Base-by-base conservation (phyloP, 768 basidiomycete genomes). In the Russula dissimulans region DNA sequence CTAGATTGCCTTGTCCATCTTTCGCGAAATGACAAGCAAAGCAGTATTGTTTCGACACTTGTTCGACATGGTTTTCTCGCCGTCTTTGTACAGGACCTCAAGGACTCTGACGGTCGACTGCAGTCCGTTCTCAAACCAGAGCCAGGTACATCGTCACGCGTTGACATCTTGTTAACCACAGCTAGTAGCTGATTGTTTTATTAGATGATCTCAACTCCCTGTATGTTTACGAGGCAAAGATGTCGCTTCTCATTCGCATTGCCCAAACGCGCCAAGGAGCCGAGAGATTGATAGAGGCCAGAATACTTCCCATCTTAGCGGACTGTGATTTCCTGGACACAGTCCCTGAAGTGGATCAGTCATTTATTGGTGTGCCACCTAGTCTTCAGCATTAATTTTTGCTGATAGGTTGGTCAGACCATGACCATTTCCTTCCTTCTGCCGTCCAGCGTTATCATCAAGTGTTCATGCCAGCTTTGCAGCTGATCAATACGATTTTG, bases 221-320 rank as follows among this genome's bases (percentile, higher is more conserved):
- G 43, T 98, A 97, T 72, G 89, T 97, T 14, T 97, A 93, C 67
- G 95, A 97, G 69, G 83, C 94, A 14, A 95, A 95, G 73, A 86
- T 95, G 83, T 90, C 94, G 4, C 75, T 97, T 63, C 83, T 97
- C 60, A 81, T 88, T 31, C 82, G 91, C 34, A 82, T 97, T 74
- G 83, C 91, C 0, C 87, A 94, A 69, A 89, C 85, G 3, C 79
- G 88, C 47, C 75, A 79, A 59, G 95, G 95, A 2, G 92, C 93
- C 2, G 94, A 97, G 68, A 81, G 85, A 46, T 73, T 97, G 26
- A 71, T 97, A 5, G 91, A 93, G 59, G 80, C 84, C 1, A 88
- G 89, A 56, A 66, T 93, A 2, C 77, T 97, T 10, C 79, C 84
- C 3, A 77, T 83, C 15, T 74, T 97, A 47, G 82, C 88, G 0